phyloP scores from a whole-genome alignment of 768 basidiomycete genomes.

The Ramaria sp. region DNA sequence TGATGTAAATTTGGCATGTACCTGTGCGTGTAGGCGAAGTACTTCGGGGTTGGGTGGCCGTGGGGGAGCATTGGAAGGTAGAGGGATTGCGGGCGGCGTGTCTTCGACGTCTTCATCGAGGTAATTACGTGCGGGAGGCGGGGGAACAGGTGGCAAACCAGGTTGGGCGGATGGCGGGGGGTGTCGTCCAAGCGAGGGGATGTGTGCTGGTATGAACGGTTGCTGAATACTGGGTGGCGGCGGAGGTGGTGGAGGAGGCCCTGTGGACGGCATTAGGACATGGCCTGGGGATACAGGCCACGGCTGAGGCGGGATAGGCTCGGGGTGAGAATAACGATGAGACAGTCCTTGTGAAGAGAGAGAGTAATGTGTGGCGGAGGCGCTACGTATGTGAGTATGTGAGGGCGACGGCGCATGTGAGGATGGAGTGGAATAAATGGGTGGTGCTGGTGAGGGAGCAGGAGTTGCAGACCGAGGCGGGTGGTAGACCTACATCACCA shows the following conservation, averaged over 20 bases:
- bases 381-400: slow-evolving; percentile 11
- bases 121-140: slow-evolving; percentile 2
- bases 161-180: slow-evolving; percentile 15
- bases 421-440: background rate
- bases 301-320: slow-evolving; percentile 13
- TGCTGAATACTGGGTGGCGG: slow-evolving; percentile 5
- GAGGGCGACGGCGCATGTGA: slow-evolving; percentile 8
- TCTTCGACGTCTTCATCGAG: slow-evolving; percentile 32
- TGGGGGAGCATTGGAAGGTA: slow-evolving; percentile 41
- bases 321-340: slow-evolving; percentile 10
- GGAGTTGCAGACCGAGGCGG: background rate
- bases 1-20: slow-evolving; percentile 64
- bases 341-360: slow-evolving; percentile 10
- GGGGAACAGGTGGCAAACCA: background rate
- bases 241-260: slow-evolving; percentile 11
- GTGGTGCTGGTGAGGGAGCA: background rate
- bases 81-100: slow-evolving; percentile 35
- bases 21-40: slow-evolving; percentile 62
- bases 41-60: slow-evolving; percentile 88
- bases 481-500: background rate
- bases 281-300: slow-evolving; percentile 5
- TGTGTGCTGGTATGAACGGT: slow-evolving; percentile 8
- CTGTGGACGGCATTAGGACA: background rate
- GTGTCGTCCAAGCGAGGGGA: slow-evolving; percentile 16
- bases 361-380: slow-evolving; percentile 15